phyloP scores from a whole-genome alignment of 2,329 filamentous ascomycete genomes.

The Nothophaeocryptopus gaeumannii region DNA sequence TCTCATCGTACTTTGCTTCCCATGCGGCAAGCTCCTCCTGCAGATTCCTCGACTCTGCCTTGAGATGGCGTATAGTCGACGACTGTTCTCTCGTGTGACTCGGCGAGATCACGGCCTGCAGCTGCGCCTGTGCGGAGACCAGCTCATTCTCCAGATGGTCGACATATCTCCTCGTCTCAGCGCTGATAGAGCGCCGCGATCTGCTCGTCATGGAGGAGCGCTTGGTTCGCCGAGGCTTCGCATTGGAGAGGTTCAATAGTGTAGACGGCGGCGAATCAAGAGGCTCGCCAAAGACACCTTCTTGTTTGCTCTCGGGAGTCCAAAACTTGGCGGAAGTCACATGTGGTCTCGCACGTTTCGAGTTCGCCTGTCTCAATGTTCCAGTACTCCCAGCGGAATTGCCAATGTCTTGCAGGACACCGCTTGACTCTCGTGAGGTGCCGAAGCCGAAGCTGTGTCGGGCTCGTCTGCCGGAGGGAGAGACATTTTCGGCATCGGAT shows the following conservation, averaged over 20 bases:
- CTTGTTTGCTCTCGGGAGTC: slow-evolving; percentile 16
- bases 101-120: slow-evolving; percentile 42
- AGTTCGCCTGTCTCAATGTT: slow-evolving; percentile 10
- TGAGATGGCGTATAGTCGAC: slow-evolving; percentile 38
- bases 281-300: slow-evolving; percentile 13
- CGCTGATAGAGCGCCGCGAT: slow-evolving; percentile 36
- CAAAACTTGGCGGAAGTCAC: slow-evolving; percentile 22
- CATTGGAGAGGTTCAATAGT: slow-evolving; percentile 14
- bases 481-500: slow-evolving; percentile 26
- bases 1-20: slow-evolving; percentile 38
- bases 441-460: slow-evolving; percentile 16
- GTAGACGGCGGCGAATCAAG: slow-evolving; percentile 16
- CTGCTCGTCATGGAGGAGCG: slow-evolving; percentile 17
- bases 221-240: slow-evolving; percentile 15
- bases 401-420: slow-evolving; percentile 34
- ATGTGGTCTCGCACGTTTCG: slow-evolving; percentile 19
- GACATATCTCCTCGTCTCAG: slow-evolving; percentile 47
- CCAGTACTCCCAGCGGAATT: slow-evolving; percentile 14
- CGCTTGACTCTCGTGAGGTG: slow-evolving; percentile 23
- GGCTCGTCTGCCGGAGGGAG: slow-evolving; percentile 17
- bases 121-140: slow-evolving; percentile 39
- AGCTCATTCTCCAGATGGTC: slow-evolving; percentile 50
- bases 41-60: slow-evolving; percentile 34
- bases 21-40: slow-evolving; percentile 37
- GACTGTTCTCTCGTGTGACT: slow-evolving; percentile 36